Evolutionary conservation across 2,329 filamentous ascomycete genomes (phyloP), one percentile per base, ranked within the genome.

Genomic region (Arthroderma sp.): DNA sequence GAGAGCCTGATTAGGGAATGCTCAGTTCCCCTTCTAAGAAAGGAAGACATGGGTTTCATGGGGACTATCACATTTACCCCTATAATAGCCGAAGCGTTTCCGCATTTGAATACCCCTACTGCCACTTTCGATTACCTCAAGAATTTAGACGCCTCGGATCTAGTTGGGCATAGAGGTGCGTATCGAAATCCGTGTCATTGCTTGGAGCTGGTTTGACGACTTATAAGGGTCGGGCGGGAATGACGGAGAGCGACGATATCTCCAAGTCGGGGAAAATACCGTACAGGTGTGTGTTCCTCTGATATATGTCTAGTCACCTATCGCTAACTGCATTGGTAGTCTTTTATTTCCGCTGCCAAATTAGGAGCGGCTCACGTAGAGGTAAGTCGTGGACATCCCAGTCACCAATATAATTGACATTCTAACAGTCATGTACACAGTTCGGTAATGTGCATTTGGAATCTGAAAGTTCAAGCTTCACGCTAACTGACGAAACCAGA

Each of bases 261-360:
- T 66, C 38, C 62, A 66, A 43, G 50, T 66, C 15, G 61, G 62
- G 10, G 63, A 66, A 43, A 65, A 66, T 47, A 64, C 60, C 4
- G 49, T 64, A 32, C 53, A 61, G 47, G 55, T 57, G 50, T 42
- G 29, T 28, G 11, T 22, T 22, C 15, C 3, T 22, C 15, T 22
- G 15, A 22, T 22, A 3, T 22, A 22, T 22, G 15, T 22, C 15
- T 22, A 3, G 15, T 22, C 15, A 22, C 15, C 15, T 22, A 22
- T 22, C 15, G 15, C 15, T 22, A 3, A 22, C 15, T 22, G 15
- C 15, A 22, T 22, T 1, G 15, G 6, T 38, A 57, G 55, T 64
- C 61, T 15, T 63, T 64, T 42, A 44, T 57, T n/a, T 53, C 57
- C 22, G 62, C 62, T 4, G 52, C 50, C 11, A 58, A 56, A 34